Evolutionary conservation across 306 rosid genomes (phyloP).

Genomic region (Trichosanthes cucumerina): DNA sequence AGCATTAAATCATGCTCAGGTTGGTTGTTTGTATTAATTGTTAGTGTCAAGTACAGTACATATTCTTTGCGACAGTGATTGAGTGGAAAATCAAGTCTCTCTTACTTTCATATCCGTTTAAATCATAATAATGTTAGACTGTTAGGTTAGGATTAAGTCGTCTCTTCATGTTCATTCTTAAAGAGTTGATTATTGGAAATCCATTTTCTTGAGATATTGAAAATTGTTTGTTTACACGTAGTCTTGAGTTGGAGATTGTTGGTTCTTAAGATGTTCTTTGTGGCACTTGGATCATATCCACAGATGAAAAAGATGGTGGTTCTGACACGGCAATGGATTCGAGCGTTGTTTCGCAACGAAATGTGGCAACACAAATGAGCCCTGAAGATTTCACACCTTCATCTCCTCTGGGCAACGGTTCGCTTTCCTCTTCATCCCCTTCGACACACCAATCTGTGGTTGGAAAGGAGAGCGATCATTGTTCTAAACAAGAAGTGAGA

Average conservation of each 20-base stretch:
- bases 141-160: not conserved
- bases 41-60: not conserved
- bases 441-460: constrained; percentile 22
- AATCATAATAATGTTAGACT: not conserved
- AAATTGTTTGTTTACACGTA: not conserved
- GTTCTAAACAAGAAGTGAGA: constrained; percentile 42
- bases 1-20: not conserved
- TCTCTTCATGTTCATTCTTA: not conserved
- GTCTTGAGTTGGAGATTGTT: not conserved
- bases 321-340: constrained; percentile 19
- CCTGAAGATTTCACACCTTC: constrained; percentile 26
- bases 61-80: not conserved
- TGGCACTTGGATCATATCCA: constrained; percentile 1
- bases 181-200: not conserved
- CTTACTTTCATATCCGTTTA: not conserved
- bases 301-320: constrained; percentile 37
- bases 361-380: constrained; percentile 74
- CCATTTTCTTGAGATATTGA: not conserved
- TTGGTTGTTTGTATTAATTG: not conserved
- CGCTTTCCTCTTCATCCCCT: constrained; percentile 23
- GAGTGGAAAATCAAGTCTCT: not conserved
- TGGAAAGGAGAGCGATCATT: constrained; percentile 22
- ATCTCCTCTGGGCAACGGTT: constrained; percentile 21
- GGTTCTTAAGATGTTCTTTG: not conserved
- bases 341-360: constrained; percentile 29